Evolutionary conservation across 495 filamentous ascomycete species (phyloP), one percentile per base, ranked within the genome.

Genomic region (Aspergillus homomorphus): DNA sequence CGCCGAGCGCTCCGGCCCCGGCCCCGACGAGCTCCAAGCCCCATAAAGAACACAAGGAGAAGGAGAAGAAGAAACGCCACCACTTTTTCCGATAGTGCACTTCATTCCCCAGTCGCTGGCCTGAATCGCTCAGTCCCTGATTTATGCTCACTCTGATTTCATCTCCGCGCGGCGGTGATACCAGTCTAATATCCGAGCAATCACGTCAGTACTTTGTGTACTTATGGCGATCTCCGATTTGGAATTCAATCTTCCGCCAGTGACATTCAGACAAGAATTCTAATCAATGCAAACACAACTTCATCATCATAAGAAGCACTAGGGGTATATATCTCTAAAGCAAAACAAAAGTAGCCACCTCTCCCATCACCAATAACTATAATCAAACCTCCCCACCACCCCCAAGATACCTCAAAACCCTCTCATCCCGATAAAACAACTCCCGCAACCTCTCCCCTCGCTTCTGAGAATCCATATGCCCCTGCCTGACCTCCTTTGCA

Each of bases 341-440:
- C 33, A 5, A 38, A 38, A 5, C 33, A 14, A 19, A 52, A 55
- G 24, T 26, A 7, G 24, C 22, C 22, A 21, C 22, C 45, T 48
- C n/a, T 22, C 23, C 28, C 14, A n/a, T n/a, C 22, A 48, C 16
- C 53, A 51, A 26, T 5, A 54, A 49, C 51, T 6, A 22, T 51
- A 30, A 3, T 16, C 21, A 54, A 24, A 53, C 0, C 52, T 30
- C 38, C 33, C 22, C 63, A 21, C 59, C 59, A 30, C 61, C 69
- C 24, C 88, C 84, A 26, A 96, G 74, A 69, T 92, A 91, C 69
- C 73, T 86, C 67, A 90, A 82, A 54, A 92, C 73, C 62, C 92
- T 85, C 45, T 86, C 82, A 67, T 79, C 84, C 49, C 80, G 74
- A 72, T 87, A 91, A 66, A 94, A 86, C 72, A 86, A 72, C 62